Conservation (phyloP, 768 basidiomycete species). For the Suillus paluster region DNA sequence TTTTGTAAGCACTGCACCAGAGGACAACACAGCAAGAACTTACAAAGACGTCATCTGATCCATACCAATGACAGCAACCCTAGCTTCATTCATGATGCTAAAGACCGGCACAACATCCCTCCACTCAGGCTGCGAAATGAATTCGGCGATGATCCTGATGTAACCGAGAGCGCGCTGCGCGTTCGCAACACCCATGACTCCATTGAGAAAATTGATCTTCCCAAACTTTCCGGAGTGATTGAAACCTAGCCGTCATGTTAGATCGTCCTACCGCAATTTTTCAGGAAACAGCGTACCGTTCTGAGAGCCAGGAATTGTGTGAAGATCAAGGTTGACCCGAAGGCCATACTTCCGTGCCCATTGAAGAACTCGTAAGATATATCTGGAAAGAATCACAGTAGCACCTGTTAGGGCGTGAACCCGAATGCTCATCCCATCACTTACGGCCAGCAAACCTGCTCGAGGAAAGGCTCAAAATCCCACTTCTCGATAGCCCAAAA, state of each 20-base stretch:
- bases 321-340: constrained; percentile 81
- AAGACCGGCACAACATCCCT: constrained; percentile 62
- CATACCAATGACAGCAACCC: constrained; percentile 54
- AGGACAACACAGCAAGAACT: constrained; percentile 24
- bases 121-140: constrained; percentile 80
- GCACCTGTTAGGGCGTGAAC: not conserved
- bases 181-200: constrained; percentile 87
- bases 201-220: constrained; percentile 62
- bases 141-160: constrained; percentile 76
- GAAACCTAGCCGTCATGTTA: constrained; percentile 40
- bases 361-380: constrained; percentile 71
- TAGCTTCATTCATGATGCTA: constrained; percentile 69
- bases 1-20: not conserved
- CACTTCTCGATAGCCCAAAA: constrained; percentile 88
- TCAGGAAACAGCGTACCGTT: constrained; percentile 49
- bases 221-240: constrained; percentile 69
- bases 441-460: constrained; percentile 74
- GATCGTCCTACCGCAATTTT: not conserved
- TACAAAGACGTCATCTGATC: constrained; percentile 64
- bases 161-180: constrained; percentile 79
- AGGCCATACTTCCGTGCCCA: constrained; percentile 93
- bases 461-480: constrained; percentile 77
- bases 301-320: constrained; percentile 79
- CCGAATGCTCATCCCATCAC: constrained; percentile 22
- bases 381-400: constrained; percentile 42